phyloP scores from a whole-genome alignment of 352 stramenopile genomes.

The Pythium brassicae region DNA sequence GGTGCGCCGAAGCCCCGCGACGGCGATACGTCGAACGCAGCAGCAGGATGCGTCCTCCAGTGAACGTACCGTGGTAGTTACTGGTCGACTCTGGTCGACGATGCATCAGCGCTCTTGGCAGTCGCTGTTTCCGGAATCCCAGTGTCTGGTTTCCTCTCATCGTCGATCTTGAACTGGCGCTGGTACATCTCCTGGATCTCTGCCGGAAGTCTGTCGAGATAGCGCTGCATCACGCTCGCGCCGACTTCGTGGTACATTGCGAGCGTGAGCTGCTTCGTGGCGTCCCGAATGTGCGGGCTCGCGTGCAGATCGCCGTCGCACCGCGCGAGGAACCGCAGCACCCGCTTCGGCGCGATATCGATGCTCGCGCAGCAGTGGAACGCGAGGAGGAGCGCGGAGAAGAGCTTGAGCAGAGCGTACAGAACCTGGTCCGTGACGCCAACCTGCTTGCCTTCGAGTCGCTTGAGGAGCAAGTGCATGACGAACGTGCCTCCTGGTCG shows the following conservation, averaged over 20 bases:
- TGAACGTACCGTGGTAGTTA: constrained; percentile 1
- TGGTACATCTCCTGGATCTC: constrained; percentile 6
- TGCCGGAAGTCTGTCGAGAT: background rate
- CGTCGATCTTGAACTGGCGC: constrained; percentile 1
- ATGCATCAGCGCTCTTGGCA: constrained; percentile 9
- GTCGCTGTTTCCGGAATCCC: background rate
- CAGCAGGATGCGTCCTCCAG: constrained; percentile 7
- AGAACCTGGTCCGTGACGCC: constrained; percentile 22
- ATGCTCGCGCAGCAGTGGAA: constrained; percentile 49
- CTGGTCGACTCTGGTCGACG: background rate
- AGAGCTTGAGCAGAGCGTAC: constrained; percentile 35
- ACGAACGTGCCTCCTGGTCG: constrained; percentile 32
- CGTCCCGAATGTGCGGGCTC: constrained; percentile 35
- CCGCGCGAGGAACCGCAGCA: constrained; percentile 30
- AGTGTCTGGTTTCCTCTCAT: background rate
- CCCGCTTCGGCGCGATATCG: constrained; percentile 32
- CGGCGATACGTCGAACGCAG: constrained; percentile 13
- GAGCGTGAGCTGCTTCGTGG: constrained; percentile 31
- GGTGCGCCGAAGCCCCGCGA: constrained; percentile 6
- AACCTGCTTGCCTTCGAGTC: constrained; percentile 18
- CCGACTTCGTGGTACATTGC: constrained; percentile 32
- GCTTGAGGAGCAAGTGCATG: constrained; percentile 27
- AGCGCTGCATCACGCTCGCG: constrained; percentile 14
- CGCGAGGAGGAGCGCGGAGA: constrained; percentile 27
- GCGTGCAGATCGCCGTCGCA: constrained; percentile 28